Evolutionary conservation across 805 yeast genomes (phyloP).

Genomic region (Wickerhamiella australiensis): DNA sequence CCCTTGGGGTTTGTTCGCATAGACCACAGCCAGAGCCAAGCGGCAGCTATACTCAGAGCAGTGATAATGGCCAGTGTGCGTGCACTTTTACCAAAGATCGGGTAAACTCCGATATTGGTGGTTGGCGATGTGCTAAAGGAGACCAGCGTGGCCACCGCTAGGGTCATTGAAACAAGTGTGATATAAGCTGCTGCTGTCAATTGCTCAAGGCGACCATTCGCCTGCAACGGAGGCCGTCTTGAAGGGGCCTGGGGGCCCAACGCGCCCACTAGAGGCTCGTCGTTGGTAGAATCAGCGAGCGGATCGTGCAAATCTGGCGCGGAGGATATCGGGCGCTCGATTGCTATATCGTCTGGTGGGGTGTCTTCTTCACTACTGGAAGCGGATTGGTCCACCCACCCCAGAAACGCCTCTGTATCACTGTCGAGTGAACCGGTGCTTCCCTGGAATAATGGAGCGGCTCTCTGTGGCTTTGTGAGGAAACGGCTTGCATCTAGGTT

Average conservation of each 20-base stretch:
- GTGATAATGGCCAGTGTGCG: conserved; percentile 16
- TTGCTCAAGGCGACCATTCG: conserved; percentile 13
- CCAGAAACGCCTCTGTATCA: conserved; percentile 22
- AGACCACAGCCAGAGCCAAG: conserved; percentile 18
- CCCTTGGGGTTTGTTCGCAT: conserved; percentile 19
- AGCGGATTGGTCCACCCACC: conserved; percentile 15
- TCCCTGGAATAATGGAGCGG: conserved; percentile 24
- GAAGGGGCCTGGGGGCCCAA: not conserved
- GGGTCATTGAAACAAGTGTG: conserved; percentile 15
- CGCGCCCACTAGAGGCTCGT: not conserved
- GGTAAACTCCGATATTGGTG: conserved; percentile 14
- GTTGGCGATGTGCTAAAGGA: conserved; percentile 15
- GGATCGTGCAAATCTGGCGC: not conserved
- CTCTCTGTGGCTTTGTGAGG: conserved; percentile 27
- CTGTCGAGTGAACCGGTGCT: conserved; percentile 12
- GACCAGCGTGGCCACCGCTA: conserved; percentile 19
- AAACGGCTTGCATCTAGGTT: conserved; percentile 28
- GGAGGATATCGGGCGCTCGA: conserved; percentile 16
- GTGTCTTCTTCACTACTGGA: conserved; percentile 18
- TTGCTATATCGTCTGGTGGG: conserved; percentile 27
- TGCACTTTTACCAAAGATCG: conserved; percentile 16
- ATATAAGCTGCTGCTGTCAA: conserved; percentile 16
- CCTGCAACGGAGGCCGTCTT: not conserved
- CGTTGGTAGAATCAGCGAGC: not conserved
- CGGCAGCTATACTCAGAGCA: conserved; percentile 12